A percentile compares a stretch with the other conserved stretches of the same genome.
These are phyloP conservation scores for Lepraria neglecta DNA, from an alignment of 495 filamentous ascomycete species.

Conservation along the genomic window DNA sequence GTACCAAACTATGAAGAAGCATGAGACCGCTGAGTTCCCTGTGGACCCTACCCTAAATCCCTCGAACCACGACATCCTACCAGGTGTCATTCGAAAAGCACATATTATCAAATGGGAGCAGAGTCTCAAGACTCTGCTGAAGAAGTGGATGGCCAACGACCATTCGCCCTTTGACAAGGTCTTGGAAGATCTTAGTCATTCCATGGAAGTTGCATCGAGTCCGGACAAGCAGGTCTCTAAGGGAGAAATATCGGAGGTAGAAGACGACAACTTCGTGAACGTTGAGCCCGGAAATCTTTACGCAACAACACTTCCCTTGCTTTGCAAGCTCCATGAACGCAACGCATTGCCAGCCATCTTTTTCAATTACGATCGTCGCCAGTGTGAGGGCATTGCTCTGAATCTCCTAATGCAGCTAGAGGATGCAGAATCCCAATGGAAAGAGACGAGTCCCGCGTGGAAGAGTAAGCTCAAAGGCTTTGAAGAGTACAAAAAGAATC, in stretches of 20 bases:
- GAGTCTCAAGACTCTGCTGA: constrained; percentile 51
- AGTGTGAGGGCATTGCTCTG: constrained; percentile 53
- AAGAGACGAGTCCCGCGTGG: constrained; percentile 52
- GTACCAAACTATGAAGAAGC: constrained; percentile 53
- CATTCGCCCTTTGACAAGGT: constrained; percentile 58
- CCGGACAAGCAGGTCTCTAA: constrained; percentile 19
- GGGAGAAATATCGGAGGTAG: constrained; percentile 18
- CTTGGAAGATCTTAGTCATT: constrained; percentile 34
- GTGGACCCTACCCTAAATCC: constrained; percentile 46
- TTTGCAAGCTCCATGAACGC: constrained; percentile 53
- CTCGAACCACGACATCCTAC: constrained; percentile 33
- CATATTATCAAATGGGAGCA: constrained; percentile 62
- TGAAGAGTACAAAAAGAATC: constrained; percentile 45
- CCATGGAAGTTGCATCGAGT: constrained; percentile 9
- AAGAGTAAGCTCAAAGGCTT: constrained; percentile 46
- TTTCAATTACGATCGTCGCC: constrained; percentile 65
- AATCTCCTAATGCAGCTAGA: constrained; percentile 45
- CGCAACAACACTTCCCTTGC: constrained; percentile 50
- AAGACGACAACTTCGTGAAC: constrained; percentile 11
- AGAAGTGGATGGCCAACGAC: constrained; percentile 52
- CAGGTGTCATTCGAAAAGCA: constrained; percentile 46
- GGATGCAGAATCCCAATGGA: constrained; percentile 50
- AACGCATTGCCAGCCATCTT: constrained; percentile 65
- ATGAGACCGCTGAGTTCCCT: constrained; percentile 42
- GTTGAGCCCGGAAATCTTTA: constrained; percentile 33